Conservation (phyloP, 78 protist species). For the Dictyostelium intermedium region DNA sequence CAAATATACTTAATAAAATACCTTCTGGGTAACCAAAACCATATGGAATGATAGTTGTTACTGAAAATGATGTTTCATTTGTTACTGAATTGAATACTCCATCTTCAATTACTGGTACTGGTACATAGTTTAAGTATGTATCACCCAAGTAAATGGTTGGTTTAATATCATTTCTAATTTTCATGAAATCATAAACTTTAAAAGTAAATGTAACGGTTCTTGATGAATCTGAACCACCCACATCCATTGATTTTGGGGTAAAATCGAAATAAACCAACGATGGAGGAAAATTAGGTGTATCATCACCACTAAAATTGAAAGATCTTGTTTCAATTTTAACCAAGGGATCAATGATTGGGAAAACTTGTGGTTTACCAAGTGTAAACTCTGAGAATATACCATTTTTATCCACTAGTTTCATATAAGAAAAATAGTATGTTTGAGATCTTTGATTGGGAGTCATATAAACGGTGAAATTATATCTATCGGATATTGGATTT, state of each 20-base stretch:
- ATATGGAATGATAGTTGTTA: neutral
- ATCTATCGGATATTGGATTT: neutral
- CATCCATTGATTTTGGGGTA: neutral
- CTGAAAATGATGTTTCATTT: neutral
- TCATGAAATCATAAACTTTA: neutral
- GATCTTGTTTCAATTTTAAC: neutral
- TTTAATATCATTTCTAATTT: neutral
- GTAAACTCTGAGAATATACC: neutral
- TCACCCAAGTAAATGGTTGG: neutral
- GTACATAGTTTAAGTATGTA: neutral
- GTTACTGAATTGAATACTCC: neutral
- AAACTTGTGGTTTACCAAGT: neutral
- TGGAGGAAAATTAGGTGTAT: neutral
- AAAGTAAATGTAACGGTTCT: neutral
- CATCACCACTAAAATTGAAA: neutral
- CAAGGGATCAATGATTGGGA: neutral
- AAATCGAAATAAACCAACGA: neutral
- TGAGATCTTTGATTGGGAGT: neutral
- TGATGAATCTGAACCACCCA: neutral
- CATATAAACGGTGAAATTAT: neutral
- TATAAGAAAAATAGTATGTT: neutral
- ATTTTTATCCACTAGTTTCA: neutral
- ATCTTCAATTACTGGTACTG: neutral
- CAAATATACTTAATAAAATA: neutral
- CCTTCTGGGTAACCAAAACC: neutral